Conservation (phyloP, 164 flowering plant species). For the Protea cynaroides region DNA sequence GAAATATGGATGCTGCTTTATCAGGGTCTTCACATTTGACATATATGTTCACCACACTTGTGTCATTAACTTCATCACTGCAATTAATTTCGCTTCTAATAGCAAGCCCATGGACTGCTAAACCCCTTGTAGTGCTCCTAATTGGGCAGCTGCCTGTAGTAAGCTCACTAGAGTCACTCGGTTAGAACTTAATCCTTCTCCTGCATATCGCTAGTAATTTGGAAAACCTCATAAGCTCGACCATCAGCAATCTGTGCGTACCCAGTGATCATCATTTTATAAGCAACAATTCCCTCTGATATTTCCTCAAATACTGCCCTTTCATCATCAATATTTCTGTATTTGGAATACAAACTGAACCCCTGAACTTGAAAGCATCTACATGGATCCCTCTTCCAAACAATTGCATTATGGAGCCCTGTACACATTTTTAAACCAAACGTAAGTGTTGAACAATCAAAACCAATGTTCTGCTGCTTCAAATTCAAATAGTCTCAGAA, state of each 20-base stretch:
- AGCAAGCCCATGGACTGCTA: constrained; percentile 39
- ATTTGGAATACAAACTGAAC: constrained; percentile 28
- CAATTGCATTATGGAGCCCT: constrained; percentile 21
- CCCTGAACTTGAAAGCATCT: constrained; percentile 42
- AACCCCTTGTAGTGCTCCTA: constrained; percentile 26
- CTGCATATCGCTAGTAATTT: constrained; percentile 33
- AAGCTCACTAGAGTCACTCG: constrained; percentile 57
- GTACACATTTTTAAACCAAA: constrained; percentile 41
- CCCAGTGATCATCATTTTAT: constrained; percentile 43
- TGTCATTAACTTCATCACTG: constrained; percentile 38
- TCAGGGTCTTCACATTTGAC: constrained; percentile 29
- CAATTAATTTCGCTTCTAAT: constrained; percentile 36
- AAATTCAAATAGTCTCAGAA: constrained; percentile 30
- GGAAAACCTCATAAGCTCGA: constrained; percentile 29
- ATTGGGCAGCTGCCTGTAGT: constrained; percentile 40
- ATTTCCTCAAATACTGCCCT: constrained; percentile 46
- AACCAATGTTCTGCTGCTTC: constrained; percentile 27
- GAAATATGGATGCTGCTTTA: constrained; percentile 22
- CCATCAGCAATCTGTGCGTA: constrained; percentile 30
- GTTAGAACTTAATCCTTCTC: constrained; percentile 38
- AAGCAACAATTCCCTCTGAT: constrained; percentile 36
- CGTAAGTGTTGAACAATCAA: constrained; percentile 32
- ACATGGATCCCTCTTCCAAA: constrained; percentile 48
- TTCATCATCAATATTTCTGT: constrained; percentile 28
- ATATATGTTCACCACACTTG: constrained; percentile 50